These are phyloP conservation scores for Magnolia changhungtana DNA, from an alignment of 164 flowering plant genomes.

Conservation along the genomic window DNA sequence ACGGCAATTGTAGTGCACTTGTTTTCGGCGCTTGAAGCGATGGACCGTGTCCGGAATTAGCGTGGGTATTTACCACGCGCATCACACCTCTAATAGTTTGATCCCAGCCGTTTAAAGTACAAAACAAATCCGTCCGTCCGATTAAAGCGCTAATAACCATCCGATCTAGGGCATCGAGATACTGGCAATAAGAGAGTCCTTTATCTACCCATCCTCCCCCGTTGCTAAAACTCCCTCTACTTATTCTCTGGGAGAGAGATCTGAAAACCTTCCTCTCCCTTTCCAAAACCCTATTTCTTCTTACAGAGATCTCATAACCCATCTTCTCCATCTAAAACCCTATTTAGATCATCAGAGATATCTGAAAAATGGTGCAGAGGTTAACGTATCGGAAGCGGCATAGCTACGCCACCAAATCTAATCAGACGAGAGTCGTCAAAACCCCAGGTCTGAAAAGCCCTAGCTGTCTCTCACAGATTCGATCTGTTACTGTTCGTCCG, in stretches of 20 bases:
- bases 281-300: too few species aligned
- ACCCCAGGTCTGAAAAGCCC: conserved; percentile 29
- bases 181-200: not conserved
- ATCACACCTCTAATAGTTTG: too few species aligned
- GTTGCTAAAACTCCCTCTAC: not conserved
- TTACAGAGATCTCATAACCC: too few species aligned
- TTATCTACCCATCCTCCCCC: not conserved
- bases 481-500: not conserved
- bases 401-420: conserved; percentile 51
- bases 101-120: not conserved
- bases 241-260: not conserved
- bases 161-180: not conserved
- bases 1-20: too few species aligned
- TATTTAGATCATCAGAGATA: not conserved
- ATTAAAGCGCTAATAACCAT: not conserved
- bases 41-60: too few species aligned
- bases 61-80: too few species aligned
- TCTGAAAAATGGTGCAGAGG: conserved; percentile 40
- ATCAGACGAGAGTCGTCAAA: conserved; percentile 45
- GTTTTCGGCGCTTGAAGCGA: too few species aligned
- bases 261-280: too few species aligned
- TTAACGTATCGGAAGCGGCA: conserved; percentile 42
- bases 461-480: not conserved
- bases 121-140: not conserved
- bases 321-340: too few species aligned